phyloP scores from a whole-genome alignment of 2,329 filamentous ascomycete species.

The Phaeosphaeriaceae sp. region DNA sequence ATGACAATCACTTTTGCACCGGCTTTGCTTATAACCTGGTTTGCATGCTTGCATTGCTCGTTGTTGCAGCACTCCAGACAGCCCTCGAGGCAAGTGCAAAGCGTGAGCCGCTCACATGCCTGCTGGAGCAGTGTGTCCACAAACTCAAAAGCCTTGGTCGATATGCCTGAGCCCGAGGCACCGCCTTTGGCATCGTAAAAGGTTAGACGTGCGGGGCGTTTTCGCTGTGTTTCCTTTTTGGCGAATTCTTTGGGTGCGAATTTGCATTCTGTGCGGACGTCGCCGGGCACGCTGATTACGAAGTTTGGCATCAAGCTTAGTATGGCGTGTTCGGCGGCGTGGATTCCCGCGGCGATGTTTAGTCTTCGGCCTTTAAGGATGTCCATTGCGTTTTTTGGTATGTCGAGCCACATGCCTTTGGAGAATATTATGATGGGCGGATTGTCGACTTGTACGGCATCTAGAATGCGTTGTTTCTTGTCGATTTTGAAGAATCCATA shows the following conservation, averaged over 20 bases:
- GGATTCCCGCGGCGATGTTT: slow-evolving; percentile 87
- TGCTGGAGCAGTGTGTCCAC: slow-evolving; percentile 78
- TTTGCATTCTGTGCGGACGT: slow-evolving; percentile 95
- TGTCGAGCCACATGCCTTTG: slow-evolving; percentile 95
- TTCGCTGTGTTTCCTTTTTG: slow-evolving; percentile 70
- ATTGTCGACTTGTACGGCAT: slow-evolving; percentile 92
- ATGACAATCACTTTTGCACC: slow-evolving; percentile 83
- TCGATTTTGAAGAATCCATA: slow-evolving; percentile 99
- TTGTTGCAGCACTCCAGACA: slow-evolving; percentile 91
- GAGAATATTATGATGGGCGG: slow-evolving; percentile 83
- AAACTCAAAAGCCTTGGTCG: slow-evolving; percentile 92
- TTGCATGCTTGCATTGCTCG: slow-evolving; percentile 82
- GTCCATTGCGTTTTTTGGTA: slow-evolving; percentile 78
- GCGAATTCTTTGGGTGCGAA: slow-evolving; percentile 86
- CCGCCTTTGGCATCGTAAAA: slow-evolving; percentile 97
- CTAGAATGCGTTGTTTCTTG: slow-evolving; percentile 80
- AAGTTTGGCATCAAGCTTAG: slow-evolving; percentile 88
- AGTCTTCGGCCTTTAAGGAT: slow-evolving; percentile 76
- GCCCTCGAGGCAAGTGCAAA: slow-evolving; percentile 77
- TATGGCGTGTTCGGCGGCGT: slow-evolving; percentile 91
- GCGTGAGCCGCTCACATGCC: slow-evolving; percentile 76
- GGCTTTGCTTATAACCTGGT: slow-evolving; percentile 92
- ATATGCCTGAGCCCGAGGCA: slow-evolving; percentile 80
- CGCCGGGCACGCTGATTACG: slow-evolving; percentile 86
- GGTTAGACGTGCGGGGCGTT: slow-evolving; percentile 84